A percentile compares a stretch with the other conserved stretches of the same genome.
These are phyloP conservation scores for Penicillium pancosmium DNA, from an alignment of 495 filamentous ascomycete species.

Conservation along the genomic window DNA sequence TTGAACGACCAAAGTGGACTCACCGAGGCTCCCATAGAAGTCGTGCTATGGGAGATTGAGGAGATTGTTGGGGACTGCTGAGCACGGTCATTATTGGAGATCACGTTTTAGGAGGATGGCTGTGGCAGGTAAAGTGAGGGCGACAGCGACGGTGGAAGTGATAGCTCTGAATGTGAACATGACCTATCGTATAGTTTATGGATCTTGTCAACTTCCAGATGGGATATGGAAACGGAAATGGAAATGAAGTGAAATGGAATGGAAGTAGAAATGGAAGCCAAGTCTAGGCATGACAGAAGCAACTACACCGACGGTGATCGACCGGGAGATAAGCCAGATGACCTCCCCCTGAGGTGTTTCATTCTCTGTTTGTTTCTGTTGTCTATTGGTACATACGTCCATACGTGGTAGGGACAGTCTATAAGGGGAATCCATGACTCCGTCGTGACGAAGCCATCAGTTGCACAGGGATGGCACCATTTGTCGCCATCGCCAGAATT, in stretches of 20 bases:
- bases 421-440: too few relatives aligned
- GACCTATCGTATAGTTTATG: too few relatives aligned
- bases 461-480: slow-evolving; percentile 23
- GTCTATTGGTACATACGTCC: too few relatives aligned
- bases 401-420: too few relatives aligned
- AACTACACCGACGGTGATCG: slow-evolving; percentile 13
- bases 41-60: slow-evolving; percentile 33
- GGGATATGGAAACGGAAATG: neutral
- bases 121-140: neutral
- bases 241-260: neutral
- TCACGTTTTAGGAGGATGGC: neutral
- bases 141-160: too few relatives aligned
- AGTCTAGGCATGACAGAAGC: neutral
- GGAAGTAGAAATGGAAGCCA: neutral
- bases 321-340: slow-evolving; percentile 12
- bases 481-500: slow-evolving; percentile 11
- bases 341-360: slow-evolving; percentile 1
- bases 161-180: too few relatives aligned
- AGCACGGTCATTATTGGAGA: slow-evolving; percentile 17
- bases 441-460: neutral
- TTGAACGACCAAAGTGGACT: slow-evolving; percentile 20
- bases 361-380: neutral
- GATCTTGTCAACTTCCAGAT: too few relatives aligned
- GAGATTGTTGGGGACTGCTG: slow-evolving; percentile 7
- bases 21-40: slow-evolving; percentile 43